These are phyloP conservation scores for Suillus spraguei DNA, from an alignment of 768 basidiomycete genomes.

Conservation along the genomic window DNA sequence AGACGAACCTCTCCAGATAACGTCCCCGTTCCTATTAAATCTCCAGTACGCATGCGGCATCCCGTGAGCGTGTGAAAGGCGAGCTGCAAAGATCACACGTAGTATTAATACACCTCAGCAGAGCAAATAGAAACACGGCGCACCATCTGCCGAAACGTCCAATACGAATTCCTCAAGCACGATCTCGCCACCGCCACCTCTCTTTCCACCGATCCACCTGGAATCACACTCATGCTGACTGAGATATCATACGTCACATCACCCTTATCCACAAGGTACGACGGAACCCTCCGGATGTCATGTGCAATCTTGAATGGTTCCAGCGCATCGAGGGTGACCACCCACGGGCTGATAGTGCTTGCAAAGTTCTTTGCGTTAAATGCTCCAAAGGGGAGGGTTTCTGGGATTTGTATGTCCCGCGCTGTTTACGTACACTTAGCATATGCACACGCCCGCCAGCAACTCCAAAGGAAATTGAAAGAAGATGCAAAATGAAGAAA, in stretches of 20 bases:
- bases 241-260: conserved; percentile 9
- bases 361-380: conserved; percentile 13
- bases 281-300: conserved; percentile 6
- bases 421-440: neutral
- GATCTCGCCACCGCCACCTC: conserved; percentile 3
- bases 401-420: conserved; percentile 7
- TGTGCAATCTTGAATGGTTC: conserved; percentile 8
- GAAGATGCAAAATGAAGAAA: neutral
- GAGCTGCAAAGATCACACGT: neutral
- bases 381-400: conserved; percentile 9
- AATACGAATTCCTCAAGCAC: conserved; percentile 9
- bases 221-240: conserved; percentile 1
- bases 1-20: conserved; percentile 11
- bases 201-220: neutral
- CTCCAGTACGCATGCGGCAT: conserved; percentile 12
- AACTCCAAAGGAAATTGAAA: neutral
- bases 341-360: conserved; percentile 12
- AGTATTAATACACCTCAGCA: neutral
- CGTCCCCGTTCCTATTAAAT: conserved; percentile 11
- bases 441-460: neutral
- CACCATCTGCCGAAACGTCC: conserved; percentile 13
- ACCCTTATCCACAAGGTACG: conserved; percentile 7
- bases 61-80: conserved; percentile 9
- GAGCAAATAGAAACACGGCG: neutral
- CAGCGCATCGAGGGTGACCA: conserved; percentile 12